phyloP scores from a whole-genome alignment of 2,329 filamentous ascomycete genomes.

The Alternaria longipes region DNA sequence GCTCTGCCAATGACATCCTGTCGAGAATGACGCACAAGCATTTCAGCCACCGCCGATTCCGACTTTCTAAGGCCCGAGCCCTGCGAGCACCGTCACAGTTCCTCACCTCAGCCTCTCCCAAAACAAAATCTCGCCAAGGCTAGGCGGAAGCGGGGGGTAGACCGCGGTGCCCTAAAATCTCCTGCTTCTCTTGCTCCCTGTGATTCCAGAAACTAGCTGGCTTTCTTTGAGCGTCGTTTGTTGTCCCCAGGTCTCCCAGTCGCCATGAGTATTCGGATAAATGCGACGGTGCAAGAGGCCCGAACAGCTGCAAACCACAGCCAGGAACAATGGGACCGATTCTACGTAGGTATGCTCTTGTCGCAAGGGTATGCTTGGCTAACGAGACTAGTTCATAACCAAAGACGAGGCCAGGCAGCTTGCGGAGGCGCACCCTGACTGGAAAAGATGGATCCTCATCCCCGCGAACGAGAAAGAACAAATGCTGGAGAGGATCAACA shows the following conservation, averaged over 20 bases:
- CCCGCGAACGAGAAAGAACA: constrained; percentile 49
- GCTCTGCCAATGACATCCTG: constrained; percentile 44
- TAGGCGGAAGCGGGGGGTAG: constrained; percentile 49
- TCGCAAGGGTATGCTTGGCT: constrained; percentile 29
- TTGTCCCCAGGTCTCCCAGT: constrained; percentile 28
- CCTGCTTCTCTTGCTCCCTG: constrained; percentile 45
- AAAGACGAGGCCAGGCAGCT: constrained; percentile 50
- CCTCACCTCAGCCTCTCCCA: constrained; percentile 50
- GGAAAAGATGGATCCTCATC: constrained; percentile 51
- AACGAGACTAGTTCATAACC: constrained; percentile 47
- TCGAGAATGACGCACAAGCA: constrained; percentile 50
- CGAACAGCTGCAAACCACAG: constrained; percentile 47
- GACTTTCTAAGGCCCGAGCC: constrained; percentile 50
- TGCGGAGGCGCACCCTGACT: constrained; percentile 48
- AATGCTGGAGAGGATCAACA: constrained; percentile 49
- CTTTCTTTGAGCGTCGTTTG: constrained; percentile 32
- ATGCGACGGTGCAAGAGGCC: constrained; percentile 50
- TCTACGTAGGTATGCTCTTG: constrained; percentile 44
- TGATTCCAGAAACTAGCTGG: constrained; percentile 41
- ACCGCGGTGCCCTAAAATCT: constrained; percentile 51
- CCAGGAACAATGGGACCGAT: constrained; percentile 51
- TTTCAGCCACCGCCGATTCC: constrained; percentile 52
- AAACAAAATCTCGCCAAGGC: constrained; percentile 51
- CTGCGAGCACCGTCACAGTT: constrained; percentile 49
- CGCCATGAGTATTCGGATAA: constrained; percentile 51